Base-by-base conservation (phyloP, 805 yeast species). In the Kluyveromyces aestuarii region DNA sequence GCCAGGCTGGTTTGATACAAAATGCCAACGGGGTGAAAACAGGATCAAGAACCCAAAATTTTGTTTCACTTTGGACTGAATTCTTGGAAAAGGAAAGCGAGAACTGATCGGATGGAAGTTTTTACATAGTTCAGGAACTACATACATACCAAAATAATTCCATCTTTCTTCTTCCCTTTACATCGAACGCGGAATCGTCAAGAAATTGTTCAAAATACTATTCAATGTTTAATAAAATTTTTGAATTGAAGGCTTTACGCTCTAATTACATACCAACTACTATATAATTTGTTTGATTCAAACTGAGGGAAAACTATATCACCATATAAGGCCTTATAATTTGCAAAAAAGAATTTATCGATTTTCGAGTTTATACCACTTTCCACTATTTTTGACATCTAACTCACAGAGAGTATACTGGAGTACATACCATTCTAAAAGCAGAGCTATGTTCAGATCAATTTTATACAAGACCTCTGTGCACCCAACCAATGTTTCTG, bases 31-130 rank as follows among this genome's bases (percentile, higher is more conserved):
- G 43, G 21, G 19, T 41, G 17, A 55, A 55, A 11, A 56, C 59
- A 9, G 61, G 62, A 2, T 63, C 66, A 9, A 70, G 76, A 52
- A 64, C 67, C 66, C 72, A 77, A 58, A 79, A 80, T 53, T 82
- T 85, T 67, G 86, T 83, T 2, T 77, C 85, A 1, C 62, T 84
- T 45, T 85, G 93, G 93, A 84, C 91, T 0, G 91, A 84, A 45
- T 85, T 77, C 54, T 68, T 85, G 53, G 91, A 85, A 57, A 82
- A 80, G 56, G 91, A 85, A 63, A 78, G 87, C 41, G 70, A 76
- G 44, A 53, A 55, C 51, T 54, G 37, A 46, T 14, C 13, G 30
- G 17, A 11, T 30, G 37, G 41, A 44, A 19, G 21, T 27, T 36
- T 37, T 18, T 17, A 41, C 13, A 41, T 27, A 21, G 35, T 27